Evolutionary conservation across 1,139 yeast genomes (phyloP), one percentile per base, ranked within the genome.

Genomic region (Lodderomyces metapsilosis): DNA sequence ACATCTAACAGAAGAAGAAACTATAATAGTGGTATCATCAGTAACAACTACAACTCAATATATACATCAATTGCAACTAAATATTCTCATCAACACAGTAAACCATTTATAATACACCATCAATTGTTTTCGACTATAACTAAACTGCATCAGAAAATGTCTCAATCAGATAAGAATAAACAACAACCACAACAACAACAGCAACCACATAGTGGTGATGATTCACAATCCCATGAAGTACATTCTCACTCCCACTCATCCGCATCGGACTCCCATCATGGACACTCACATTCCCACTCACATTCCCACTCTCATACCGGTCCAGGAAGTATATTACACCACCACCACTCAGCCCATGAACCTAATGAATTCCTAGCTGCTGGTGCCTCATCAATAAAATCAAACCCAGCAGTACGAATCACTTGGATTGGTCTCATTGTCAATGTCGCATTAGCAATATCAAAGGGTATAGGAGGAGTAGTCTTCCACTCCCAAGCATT

Each of bases 401-500:
- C 66, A 21, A 88, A 88, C 59, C 96, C 96, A 1, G 97, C 95
- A 6, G 95, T 89, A 13, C 74, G 95, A 49, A 89, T 92, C 54
- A 92, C 98, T 1, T 85, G 96, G 88, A 71, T 91, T 39, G 98
- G 98, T 0, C 71, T 92, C 34, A 64, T 83, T 24, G 88, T 87
- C 40, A 92, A 92, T 57, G 78, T 88, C 12, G 81, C 85, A 15
- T 83, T 92, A 84, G 97, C 96, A 0, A 69, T 78, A 5, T 83
- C 94, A 23, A 92, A 92, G 59, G 92, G 89, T 18, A 62, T 82
- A 20, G 98, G 98, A 20, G 98, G 98, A 3, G 73, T 88, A 13
- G 81, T 81, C 37, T 92, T 92, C 76, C 96, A 92, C 61, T 92
- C 98, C 0, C 97, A 91, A 61, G 92, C 97, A 1, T 74, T 92